phyloP scores from a whole-genome alignment of 495 filamentous ascomycete species.

The Neurospora sp. region DNA sequence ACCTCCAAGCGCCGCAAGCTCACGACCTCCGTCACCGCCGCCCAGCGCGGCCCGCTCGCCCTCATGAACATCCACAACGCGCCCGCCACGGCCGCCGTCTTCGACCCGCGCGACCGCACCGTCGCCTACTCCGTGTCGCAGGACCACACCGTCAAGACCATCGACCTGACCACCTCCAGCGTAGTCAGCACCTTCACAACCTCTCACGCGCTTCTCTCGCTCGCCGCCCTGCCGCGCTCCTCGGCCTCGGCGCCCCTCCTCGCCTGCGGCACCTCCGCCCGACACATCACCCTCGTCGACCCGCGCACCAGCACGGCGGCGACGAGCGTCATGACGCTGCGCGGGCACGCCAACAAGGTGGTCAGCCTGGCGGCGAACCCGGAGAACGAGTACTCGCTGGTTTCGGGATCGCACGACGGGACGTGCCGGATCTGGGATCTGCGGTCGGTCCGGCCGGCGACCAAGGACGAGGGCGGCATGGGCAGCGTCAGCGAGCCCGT shows the following conservation, averaged over 20 bases:
- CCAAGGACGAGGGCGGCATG: slow-evolving; percentile 42
- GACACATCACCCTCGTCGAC: slow-evolving; percentile 83
- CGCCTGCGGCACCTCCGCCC: slow-evolving; percentile 37
- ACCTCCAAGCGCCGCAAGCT: slow-evolving; percentile 60
- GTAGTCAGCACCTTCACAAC: too few relatives aligned
- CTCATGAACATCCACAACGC: too few relatives aligned
- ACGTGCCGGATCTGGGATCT: slow-evolving; percentile 91
- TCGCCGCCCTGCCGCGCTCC: too few relatives aligned
- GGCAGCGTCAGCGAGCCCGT: slow-evolving; percentile 67
- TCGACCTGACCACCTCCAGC: too few relatives aligned
- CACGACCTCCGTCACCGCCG: too few relatives aligned
- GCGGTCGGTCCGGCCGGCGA: slow-evolving; percentile 55
- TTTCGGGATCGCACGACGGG: slow-evolving; percentile 78
- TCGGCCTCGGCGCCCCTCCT: too few relatives aligned
- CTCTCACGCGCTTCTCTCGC: too few relatives aligned
- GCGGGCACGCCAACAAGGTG: slow-evolving; percentile 82
- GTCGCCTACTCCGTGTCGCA: too few relatives aligned
- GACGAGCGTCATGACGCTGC: slow-evolving; percentile 73
- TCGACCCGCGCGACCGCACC: too few relatives aligned
- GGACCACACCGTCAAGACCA: too few relatives aligned
- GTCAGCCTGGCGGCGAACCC: slow-evolving; percentile 59
- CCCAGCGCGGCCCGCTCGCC: too few relatives aligned
- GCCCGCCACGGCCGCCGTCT: too few relatives aligned
- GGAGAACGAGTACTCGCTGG: slow-evolving; percentile 65
- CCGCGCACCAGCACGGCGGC: slow-evolving; percentile 63